Conservation (phyloP, 176 grass and related monocot genomes). For the Oryza meyeriana region DNA sequence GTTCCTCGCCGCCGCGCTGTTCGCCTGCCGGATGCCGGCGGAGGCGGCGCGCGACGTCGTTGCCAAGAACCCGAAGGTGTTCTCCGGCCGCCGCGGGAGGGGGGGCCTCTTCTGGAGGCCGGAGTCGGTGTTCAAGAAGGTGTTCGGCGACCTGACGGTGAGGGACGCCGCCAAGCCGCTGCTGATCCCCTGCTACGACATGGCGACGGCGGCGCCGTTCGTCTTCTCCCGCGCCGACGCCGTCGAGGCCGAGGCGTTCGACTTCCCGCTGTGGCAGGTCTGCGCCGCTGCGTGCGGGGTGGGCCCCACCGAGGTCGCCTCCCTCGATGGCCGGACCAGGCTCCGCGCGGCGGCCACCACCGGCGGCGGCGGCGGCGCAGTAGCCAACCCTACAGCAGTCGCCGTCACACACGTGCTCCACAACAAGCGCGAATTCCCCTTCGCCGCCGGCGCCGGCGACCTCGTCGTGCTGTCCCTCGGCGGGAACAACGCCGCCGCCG, state of each 20-base stretch:
- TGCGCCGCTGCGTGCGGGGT: slow-evolving; percentile 49
- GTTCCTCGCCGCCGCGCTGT: slow-evolving; percentile 61
- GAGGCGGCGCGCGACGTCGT: slow-evolving; percentile 45
- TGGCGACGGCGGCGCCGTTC: slow-evolving; percentile 55
- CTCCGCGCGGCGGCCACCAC: slow-evolving; percentile 34
- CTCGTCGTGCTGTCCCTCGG: slow-evolving; percentile 69
- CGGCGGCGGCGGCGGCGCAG: slow-evolving; percentile 4
- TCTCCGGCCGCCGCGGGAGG: neutral
- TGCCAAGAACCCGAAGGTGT: slow-evolving; percentile 39
- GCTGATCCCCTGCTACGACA: slow-evolving; percentile 81
- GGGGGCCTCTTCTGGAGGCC: slow-evolving; percentile 10
- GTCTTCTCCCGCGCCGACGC: slow-evolving; percentile 94
- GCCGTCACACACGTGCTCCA: slow-evolving; percentile 77
- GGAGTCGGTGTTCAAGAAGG: slow-evolving; percentile 33
- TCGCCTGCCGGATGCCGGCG: slow-evolving; percentile 57
- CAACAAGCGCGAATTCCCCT: slow-evolving; percentile 81
- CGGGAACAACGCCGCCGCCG: slow-evolving; percentile 13
- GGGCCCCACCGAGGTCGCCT: slow-evolving; percentile 42
- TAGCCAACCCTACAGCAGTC: slow-evolving; percentile 55
- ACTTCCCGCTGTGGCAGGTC: slow-evolving; percentile 78
- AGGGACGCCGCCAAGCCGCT: slow-evolving; percentile 70
- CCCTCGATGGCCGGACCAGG: slow-evolving; percentile 51
- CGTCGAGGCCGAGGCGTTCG: slow-evolving; percentile 78
- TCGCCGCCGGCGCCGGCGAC: slow-evolving; percentile 50
- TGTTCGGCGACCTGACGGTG: slow-evolving; percentile 57